Evolutionary conservation across 1,139 yeast species (phyloP).

Genomic region (Pichia sp.): DNA sequence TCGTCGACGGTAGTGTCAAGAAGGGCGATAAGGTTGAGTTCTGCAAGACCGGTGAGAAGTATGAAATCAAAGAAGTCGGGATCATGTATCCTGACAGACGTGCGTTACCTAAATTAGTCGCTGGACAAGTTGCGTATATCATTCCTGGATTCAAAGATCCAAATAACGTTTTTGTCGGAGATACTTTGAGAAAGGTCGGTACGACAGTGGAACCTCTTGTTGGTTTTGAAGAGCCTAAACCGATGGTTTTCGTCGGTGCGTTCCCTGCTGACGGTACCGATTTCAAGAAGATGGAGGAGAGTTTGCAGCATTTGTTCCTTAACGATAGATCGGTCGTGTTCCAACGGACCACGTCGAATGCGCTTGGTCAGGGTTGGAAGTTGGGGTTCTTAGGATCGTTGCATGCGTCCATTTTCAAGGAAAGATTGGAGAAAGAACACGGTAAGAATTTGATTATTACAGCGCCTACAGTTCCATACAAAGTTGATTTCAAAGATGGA

Average conservation of each 20-base stretch:
- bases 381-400: constrained; percentile 91
- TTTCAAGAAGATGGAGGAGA: constrained; percentile 86
- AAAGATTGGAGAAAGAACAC: constrained; percentile 87
- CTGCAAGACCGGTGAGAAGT: constrained; percentile 71
- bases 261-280: constrained; percentile 96
- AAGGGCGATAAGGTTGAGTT: constrained; percentile 76
- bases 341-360: constrained; percentile 89
- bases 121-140: constrained; percentile 95
- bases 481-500: constrained; percentile 65
- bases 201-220: constrained; percentile 75
- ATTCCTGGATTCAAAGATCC: constrained; percentile 93
- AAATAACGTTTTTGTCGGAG: constrained; percentile 87
- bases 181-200: constrained; percentile 76
- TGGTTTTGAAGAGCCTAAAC: constrained; percentile 95
- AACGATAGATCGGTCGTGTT: constrained; percentile 91
- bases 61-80: constrained; percentile 91
- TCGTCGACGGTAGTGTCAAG: constrained; percentile 77
- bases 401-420: constrained; percentile 94
- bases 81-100: constrained; percentile 90
- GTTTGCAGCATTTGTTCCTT: constrained; percentile 80
- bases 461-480: constrained; percentile 95
- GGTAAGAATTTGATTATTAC: constrained; percentile 92
- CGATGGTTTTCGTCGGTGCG: constrained; percentile 99
- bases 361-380: constrained; percentile 98
- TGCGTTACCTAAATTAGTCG: constrained; percentile 58